phyloP scores from a whole-genome alignment of 441 rosid species.

The Croton laevigatus region DNA sequence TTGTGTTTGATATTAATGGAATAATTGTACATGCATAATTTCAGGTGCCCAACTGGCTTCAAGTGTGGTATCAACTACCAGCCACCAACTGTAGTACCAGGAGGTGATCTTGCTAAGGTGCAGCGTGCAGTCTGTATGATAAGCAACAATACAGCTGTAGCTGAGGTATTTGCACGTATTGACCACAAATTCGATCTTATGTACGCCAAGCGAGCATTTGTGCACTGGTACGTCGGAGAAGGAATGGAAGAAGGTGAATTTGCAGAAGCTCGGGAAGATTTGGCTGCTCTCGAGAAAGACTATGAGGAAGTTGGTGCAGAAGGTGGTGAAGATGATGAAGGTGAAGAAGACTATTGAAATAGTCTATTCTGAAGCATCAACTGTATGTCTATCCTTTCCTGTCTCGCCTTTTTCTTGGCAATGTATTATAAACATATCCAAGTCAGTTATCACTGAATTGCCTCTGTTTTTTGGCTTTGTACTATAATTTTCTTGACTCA shows the following conservation, averaged over 20 bases:
- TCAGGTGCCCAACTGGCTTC: constrained; percentile 91
- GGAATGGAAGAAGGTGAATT: constrained; percentile 97
- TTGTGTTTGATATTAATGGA: constrained; percentile 8
- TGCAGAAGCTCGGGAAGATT: constrained; percentile 91
- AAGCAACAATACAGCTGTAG: constrained; percentile 87
- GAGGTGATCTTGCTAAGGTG: constrained; percentile 77
- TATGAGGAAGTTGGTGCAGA: constrained; percentile 86
- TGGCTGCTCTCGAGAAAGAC: constrained; percentile 84
- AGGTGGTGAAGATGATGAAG: constrained; percentile 59
- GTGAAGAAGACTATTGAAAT: constrained; percentile 50
- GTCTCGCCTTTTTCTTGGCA: constrained; percentile 13
- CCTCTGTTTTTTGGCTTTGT: constrained; percentile 23
- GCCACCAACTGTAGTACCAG: constrained; percentile 86
- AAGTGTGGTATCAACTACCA: constrained; percentile 88
- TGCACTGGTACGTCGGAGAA: constrained; percentile 94
- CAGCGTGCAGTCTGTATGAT: constrained; percentile 92
- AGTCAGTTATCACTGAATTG: constrained; percentile 13
- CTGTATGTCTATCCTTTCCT: constrained; percentile 16
- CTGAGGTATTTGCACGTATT: constrained; percentile 74
- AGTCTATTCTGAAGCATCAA: constrained; percentile 11
- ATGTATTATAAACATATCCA: constrained; percentile 19
- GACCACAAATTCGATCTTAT: constrained; percentile 84
- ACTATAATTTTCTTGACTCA: constrained; percentile 13
- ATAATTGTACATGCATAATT: constrained; percentile 10
- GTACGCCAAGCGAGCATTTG: constrained; percentile 83